Evolutionary conservation across 768 basidiomycete genomes (phyloP).

Genomic region (Stropharia rugosoannulata): DNA sequence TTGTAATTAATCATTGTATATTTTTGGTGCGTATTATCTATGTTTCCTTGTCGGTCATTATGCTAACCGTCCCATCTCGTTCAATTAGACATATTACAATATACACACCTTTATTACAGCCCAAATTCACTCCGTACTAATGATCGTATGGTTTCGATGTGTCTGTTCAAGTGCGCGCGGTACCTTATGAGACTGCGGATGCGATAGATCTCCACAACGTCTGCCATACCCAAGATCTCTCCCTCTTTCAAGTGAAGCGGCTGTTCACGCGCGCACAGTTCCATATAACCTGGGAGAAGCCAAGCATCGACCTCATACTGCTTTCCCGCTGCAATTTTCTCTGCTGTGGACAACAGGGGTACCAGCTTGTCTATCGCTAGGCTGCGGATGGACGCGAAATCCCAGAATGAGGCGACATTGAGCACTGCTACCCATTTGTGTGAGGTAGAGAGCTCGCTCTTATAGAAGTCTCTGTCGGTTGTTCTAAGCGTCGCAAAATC

Average conservation of each 20-base stretch:
- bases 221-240: slow-evolving; percentile 9
- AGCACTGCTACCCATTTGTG: slow-evolving; percentile 31
- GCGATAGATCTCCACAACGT: slow-evolving; percentile 15
- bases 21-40: not conserved
- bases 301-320: slow-evolving; percentile 23
- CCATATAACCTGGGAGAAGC: slow-evolving; percentile 27
- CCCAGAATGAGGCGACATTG: slow-evolving; percentile 24
- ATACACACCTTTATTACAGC: not conserved
- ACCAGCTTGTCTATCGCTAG: slow-evolving; percentile 23
- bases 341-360: slow-evolving; percentile 11
- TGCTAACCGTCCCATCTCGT: not conserved
- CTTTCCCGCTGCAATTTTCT: slow-evolving; percentile 21
- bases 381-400: slow-evolving; percentile 22
- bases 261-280: slow-evolving; percentile 21
- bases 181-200: slow-evolving; percentile 10
- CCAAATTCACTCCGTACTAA: slow-evolving; percentile 1
- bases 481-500: not conserved
- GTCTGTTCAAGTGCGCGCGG: slow-evolving; percentile 8
- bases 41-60: not conserved
- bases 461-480: slow-evolving; percentile 9
- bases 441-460: slow-evolving; percentile 7
- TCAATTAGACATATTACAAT: not conserved
- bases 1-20: not conserved
- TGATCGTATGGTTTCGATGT: slow-evolving; percentile 6
- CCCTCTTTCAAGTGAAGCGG: slow-evolving; percentile 13